These are phyloP conservation scores for Byssothecium circinans DNA, from an alignment of 2,329 filamentous ascomycete species.

Conservation along the genomic window DNA sequence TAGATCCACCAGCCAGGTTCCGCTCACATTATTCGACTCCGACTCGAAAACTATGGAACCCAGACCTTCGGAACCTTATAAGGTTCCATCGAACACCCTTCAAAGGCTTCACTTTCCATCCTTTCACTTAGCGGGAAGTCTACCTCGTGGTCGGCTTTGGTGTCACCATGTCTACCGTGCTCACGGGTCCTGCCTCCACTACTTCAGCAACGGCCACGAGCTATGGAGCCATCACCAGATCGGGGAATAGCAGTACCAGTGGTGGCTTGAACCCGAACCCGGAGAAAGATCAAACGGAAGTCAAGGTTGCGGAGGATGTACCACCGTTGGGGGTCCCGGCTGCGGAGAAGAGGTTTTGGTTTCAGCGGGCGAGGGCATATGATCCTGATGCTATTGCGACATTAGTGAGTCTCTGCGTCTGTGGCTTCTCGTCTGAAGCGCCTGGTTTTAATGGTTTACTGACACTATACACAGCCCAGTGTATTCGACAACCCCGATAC, in stretches of 20 bases:
- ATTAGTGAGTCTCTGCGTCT: conserved; percentile 6
- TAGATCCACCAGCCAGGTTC: not conserved
- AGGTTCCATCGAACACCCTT: not conserved
- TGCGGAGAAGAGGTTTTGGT: conserved; percentile 26
- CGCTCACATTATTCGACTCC: not conserved
- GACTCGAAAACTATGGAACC: not conserved
- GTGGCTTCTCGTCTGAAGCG: not conserved
- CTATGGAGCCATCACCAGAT: conserved; percentile 8
- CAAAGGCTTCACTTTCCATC: no score
- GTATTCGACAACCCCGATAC: conserved; percentile 16
- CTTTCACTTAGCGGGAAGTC: no score
- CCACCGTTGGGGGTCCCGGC: conserved; percentile 18
- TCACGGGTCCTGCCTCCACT: conserved; percentile 2
- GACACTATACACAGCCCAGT: conserved; percentile 8
- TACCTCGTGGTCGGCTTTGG: no score
- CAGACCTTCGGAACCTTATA: not conserved
- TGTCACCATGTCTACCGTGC: conserved; percentile 10
- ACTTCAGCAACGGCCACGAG: not conserved
- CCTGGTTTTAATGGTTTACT: not conserved
- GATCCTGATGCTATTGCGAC: conserved; percentile 20
- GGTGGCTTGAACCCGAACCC: not conserved
- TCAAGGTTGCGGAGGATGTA: conserved; percentile 6
- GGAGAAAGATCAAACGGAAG: conserved; percentile 8
- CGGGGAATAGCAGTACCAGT: not conserved
- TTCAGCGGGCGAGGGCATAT: conserved; percentile 21